Conservation (phyloP, 2,329 filamentous ascomycete genomes). For the Sphaerulina populicola region DNA sequence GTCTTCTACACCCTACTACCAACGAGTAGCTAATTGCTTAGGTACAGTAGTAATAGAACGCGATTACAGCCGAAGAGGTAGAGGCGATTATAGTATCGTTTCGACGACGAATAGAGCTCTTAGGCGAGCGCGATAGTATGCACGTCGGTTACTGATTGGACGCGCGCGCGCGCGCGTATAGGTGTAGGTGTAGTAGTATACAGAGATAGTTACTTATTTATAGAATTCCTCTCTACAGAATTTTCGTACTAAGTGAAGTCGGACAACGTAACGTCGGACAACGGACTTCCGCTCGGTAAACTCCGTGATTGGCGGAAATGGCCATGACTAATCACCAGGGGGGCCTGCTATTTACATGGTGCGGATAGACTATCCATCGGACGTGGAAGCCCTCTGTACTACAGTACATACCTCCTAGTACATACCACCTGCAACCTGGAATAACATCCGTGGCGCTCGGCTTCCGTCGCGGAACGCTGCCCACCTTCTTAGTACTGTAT, state of each 20-base stretch:
- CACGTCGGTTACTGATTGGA: neutral
- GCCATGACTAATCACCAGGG: too few relatives aligned
- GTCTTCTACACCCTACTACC: neutral
- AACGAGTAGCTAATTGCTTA: neutral
- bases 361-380: neutral
- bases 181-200: too few relatives aligned
- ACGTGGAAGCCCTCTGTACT: constrained; percentile 6
- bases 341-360: too few relatives aligned
- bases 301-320: too few relatives aligned
- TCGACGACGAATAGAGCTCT: neutral
- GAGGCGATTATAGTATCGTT: neutral
- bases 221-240: neutral
- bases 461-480: too few relatives aligned
- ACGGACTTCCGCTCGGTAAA: too few relatives aligned
- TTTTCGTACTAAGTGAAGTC: neutral
- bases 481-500: too few relatives aligned
- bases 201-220: neutral
- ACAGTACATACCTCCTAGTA: too few relatives aligned
- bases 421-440: too few relatives aligned
- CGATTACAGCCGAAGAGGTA: neutral
- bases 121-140: neutral
- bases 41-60: neutral
- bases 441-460: too few relatives aligned
- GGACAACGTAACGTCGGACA: neutral
- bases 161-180: too few relatives aligned